Conservation (phyloP, 495 filamentous ascomycete genomes). For the Haplographium delicatum region DNA sequence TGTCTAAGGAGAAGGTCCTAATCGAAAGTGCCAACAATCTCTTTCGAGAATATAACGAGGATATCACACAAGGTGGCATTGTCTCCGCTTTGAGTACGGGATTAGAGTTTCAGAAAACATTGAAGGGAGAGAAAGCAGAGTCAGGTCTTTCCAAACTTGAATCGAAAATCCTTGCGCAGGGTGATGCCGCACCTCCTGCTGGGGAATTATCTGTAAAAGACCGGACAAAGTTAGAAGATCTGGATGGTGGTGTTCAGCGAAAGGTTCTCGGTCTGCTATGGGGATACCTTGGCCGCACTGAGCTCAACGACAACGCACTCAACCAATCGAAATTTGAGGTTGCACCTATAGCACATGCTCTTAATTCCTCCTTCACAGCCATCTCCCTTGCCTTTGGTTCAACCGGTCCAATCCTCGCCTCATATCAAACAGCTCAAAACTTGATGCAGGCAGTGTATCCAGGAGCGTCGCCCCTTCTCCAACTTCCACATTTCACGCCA, state of each 20-base stretch:
- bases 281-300: constrained; percentile 88
- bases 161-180: constrained; percentile 61
- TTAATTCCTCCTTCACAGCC: constrained; percentile 80
- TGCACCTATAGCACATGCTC: constrained; percentile 74
- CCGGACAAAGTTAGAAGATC: constrained; percentile 57
- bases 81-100: constrained; percentile 75
- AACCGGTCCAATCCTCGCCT: constrained; percentile 71
- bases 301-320: constrained; percentile 62
- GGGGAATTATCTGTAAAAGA: constrained; percentile 65
- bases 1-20: constrained; percentile 87
- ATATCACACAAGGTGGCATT: constrained; percentile 72
- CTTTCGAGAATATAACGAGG: constrained; percentile 85
- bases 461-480: constrained; percentile 77
- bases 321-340: constrained; percentile 73
- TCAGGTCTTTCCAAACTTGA: constrained; percentile 75
- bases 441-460: constrained; percentile 87
- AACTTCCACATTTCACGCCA: constrained; percentile 84
- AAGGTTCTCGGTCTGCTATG: constrained; percentile 88
- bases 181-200: constrained; percentile 39
- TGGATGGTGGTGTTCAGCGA: constrained; percentile 66
- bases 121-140: constrained; percentile 70
- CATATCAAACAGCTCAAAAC: constrained; percentile 77
- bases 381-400: constrained; percentile 86
- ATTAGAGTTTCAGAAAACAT: constrained; percentile 62
- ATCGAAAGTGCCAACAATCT: constrained; percentile 89